Evolutionary conservation across 2,329 filamentous ascomycete species (phyloP).

Genomic region (Fonsecaea nubica): DNA sequence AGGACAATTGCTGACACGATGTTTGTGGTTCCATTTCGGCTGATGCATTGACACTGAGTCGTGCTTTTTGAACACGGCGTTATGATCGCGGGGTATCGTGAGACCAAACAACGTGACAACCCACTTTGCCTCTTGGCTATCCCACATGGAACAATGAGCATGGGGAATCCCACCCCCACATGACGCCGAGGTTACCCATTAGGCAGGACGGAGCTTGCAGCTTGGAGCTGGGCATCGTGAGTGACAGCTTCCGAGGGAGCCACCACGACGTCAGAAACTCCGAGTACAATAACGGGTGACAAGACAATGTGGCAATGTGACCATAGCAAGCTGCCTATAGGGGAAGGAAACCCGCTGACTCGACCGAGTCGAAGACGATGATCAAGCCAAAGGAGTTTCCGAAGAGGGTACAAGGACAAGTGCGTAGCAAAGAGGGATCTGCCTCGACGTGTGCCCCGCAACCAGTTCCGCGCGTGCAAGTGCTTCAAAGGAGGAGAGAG

Average conservation of each 20-base stretch:
- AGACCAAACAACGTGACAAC: background rate
- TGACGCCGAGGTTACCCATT: constrained; percentile 10
- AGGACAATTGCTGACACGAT: background rate
- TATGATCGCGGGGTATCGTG: constrained; percentile 10
- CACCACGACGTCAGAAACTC: background rate
- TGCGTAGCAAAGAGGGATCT: background rate
- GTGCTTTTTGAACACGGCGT: background rate
- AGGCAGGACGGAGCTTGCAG: background rate
- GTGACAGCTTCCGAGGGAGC: background rate
- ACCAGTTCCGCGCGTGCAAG: background rate
- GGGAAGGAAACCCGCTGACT: background rate
- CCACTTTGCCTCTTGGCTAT: background rate
- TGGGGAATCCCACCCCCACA: constrained; percentile 6
- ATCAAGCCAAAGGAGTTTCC: background rate
- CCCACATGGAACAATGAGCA: background rate
- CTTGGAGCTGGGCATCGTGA: background rate
- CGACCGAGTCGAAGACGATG: background rate
- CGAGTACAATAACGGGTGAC: background rate
- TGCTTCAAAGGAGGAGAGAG: background rate
- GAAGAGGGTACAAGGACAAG: background rate
- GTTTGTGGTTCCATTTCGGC: background rate
- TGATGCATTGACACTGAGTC: background rate
- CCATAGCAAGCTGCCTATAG: background rate
- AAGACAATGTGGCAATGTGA: too few relatives aligned
- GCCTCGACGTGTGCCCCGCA: background rate